Evolutionary conservation across 2,329 filamentous ascomycete species (phyloP), one percentile per base, ranked within the genome.

Genomic region (Trichoderma simmonsii): DNA sequence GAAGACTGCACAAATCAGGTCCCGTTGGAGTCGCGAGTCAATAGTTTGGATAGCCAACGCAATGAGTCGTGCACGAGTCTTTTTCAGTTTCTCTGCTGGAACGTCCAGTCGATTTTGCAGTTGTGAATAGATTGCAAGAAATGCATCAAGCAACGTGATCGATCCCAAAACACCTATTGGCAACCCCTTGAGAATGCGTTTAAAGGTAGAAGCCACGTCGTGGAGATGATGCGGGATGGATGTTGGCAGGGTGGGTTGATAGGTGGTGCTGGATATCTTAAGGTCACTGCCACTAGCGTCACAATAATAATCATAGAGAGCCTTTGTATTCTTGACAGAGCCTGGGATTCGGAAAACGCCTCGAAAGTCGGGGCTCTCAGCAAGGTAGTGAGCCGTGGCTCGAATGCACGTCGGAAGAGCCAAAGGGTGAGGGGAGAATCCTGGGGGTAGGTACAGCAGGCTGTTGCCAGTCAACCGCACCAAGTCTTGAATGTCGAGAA

Each of bases 121-220:
- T 71, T 89, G 87, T 21, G 83, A 86, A 72, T 90, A 85, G 18
- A 92, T 89, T 12, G 87, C 86, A 11, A 91, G 85, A 14, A 93
- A 78, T 0, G 88, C 86, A 73, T 92, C 88, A 70, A 92, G 91
- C 0, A 92, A 78, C 1, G 83, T 78, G 15, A 91, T 76, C 0
- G 89, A 90, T 4, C 91, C 91, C 1, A 93, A 81, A 54, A 93
- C 89, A 0, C 91, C 91, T 0, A 90, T 90, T 0, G 90, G 90
- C 0, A 93, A 78, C 1, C 87, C 87, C 0, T 86, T 85, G 0
- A 93, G 81, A n/a, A 93, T 83, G 14, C 85, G 86, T 76, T 92
- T 92, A 80, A 93, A 92, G 0, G 88, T 85, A 2, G 89, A 90
- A 3, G 90, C 90, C 34, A 92, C 87, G 79, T 92, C 91, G 73